Conservation (phyloP, 164 flowering plant genomes). For the Saururus chinensis region DNA sequence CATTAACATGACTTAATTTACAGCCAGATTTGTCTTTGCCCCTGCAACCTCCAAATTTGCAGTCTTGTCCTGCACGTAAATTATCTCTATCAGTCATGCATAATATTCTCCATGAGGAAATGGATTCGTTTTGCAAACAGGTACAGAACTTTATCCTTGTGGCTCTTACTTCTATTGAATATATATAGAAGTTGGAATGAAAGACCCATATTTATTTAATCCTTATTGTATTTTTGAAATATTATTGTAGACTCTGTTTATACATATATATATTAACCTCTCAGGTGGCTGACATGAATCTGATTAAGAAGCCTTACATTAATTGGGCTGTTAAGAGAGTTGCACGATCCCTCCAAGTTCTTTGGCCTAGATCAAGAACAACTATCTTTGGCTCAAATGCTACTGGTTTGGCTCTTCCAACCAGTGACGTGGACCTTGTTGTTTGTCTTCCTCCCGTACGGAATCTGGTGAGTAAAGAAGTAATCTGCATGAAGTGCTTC, state of each 20-base stretch:
- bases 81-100: conserved; percentile 56
- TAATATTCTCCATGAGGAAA: conserved; percentile 74
- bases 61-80: conserved; percentile 38
- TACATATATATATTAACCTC: neutral
- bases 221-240: neutral
- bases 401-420: conserved; percentile 88
- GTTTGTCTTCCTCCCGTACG: conserved; percentile 97
- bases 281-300: conserved; percentile 80
- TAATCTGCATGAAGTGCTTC: neutral
- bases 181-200: no score
- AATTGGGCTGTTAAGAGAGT: conserved; percentile 97
- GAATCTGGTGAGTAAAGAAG: conserved; percentile 47
- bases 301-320: conserved; percentile 70
- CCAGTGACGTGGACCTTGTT: conserved; percentile 98
- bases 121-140: conserved; percentile 80
- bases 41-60: conserved; percentile 59
- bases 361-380: conserved; percentile 95
- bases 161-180: neutral
- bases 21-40: conserved; percentile 95
- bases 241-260: neutral
- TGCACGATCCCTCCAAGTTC: conserved; percentile 83
- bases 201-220: neutral
- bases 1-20: neutral
- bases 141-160: conserved; percentile 18
- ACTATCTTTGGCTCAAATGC: conserved; percentile 90